These are phyloP conservation scores for Podaxis mareebaensis DNA, from an alignment of 768 basidiomycete species.

Conservation along the genomic window DNA sequence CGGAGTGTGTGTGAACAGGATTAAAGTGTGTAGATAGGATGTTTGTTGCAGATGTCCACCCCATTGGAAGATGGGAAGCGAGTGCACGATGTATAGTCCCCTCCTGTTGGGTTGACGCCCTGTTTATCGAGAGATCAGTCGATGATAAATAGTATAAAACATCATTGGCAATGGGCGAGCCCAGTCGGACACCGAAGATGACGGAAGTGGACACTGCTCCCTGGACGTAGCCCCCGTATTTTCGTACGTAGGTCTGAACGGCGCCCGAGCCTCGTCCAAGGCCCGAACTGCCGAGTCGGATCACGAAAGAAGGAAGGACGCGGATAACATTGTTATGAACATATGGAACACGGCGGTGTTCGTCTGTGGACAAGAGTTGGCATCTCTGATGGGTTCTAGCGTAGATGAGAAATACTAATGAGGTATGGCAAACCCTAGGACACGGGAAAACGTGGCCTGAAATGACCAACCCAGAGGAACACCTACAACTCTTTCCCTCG, in stretches of 20 bases:
- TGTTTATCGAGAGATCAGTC: background rate
- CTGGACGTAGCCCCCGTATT: background rate
- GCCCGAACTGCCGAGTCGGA: background rate
- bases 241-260: background rate
- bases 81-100: background rate
- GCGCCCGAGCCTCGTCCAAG: background rate
- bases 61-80: background rate
- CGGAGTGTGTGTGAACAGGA: background rate
- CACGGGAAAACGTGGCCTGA: background rate
- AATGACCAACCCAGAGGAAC: background rate
- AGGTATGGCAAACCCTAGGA: background rate
- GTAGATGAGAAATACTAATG: background rate
- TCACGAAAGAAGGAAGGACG: background rate
- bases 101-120: background rate
- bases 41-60: background rate
- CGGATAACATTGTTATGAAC: background rate
- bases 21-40: slow-evolving; percentile 1
- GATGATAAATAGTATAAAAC: background rate
- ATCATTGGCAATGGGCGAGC: background rate
- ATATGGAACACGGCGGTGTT: background rate
- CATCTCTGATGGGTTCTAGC: background rate
- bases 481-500: background rate
- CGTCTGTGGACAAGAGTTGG: background rate
- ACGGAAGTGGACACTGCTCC: background rate
- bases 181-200: background rate